Percentiles rank a stretch among this genome's conserved stretches.
Conservation (phyloP, 2,329 filamentous ascomycete genomes). For the Mariannaea elegans region DNA sequence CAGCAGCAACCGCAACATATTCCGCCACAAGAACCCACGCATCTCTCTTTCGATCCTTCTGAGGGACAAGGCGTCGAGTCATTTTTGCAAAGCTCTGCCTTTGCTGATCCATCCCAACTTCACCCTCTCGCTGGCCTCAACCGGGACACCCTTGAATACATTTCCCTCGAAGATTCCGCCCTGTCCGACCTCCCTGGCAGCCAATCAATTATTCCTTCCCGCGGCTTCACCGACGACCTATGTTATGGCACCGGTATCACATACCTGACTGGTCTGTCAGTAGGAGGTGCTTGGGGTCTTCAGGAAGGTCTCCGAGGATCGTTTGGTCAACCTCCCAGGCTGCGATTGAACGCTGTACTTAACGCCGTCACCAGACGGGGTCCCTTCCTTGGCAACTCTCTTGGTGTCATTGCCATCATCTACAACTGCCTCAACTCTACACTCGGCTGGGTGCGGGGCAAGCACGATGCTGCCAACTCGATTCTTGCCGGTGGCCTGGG, state of each 20-base stretch:
- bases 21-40: conserved; percentile 58
- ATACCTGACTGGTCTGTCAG: conserved; percentile 84
- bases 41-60: conserved; percentile 73
- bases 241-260: conserved; percentile 97
- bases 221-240: conserved; percentile 97
- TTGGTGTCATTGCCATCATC: conserved; percentile 92
- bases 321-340: conserved; percentile 81
- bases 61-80: conserved; percentile 83
- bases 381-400: conserved; percentile 95
- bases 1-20: conserved; percentile 48
- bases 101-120: conserved; percentile 86
- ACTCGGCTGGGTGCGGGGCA: conserved; percentile 80
- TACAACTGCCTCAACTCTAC: conserved; percentile 94
- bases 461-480: conserved; percentile 91
- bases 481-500: conserved; percentile 85
- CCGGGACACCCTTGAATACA: conserved; percentile 92
- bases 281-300: conserved; percentile 92
- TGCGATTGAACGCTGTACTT: conserved; percentile 91
- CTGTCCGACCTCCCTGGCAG: conserved; percentile 87
- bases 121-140: conserved; percentile 95
- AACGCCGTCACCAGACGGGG: conserved; percentile 94
- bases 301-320: conserved; percentile 87
- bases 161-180: conserved; percentile 90
- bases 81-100: conserved; percentile 79
- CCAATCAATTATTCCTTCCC: conserved; percentile 88